A percentile compares a stretch with the other conserved stretches of the same genome.
phyloP scores from a whole-genome alignment of 441 rosid species.

The Pelargonium cotyledonis region DNA sequence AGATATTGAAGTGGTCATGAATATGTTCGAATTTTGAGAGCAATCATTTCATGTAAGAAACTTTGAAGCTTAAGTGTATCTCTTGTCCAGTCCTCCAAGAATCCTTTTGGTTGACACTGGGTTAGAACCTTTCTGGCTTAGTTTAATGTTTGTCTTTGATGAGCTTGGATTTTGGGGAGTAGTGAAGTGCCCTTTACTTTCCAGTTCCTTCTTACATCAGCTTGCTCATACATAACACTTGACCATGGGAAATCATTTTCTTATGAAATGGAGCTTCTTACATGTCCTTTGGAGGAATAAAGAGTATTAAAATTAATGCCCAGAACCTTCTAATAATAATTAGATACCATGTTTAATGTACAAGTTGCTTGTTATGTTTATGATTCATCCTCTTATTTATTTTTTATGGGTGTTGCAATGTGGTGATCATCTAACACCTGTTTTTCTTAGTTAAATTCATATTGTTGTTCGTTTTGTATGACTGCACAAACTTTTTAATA shows the following conservation, averaged over 20 bases:
- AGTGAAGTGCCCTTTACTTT: too few species aligned
- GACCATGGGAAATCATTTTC: not conserved
- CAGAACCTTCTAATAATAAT: constrained; percentile 4
- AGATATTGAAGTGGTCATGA: too few species aligned
- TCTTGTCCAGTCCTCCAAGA: too few species aligned
- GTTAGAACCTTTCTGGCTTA: too few species aligned
- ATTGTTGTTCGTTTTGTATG: not conserved
- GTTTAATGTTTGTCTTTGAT: too few species aligned
- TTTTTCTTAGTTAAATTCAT: not conserved
- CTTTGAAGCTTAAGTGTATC: too few species aligned
- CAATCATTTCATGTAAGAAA: too few species aligned
- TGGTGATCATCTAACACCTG: not conserved
- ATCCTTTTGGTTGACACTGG: too few species aligned
- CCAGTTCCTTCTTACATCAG: too few species aligned
- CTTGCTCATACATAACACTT: too few species aligned
- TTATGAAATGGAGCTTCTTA: not conserved
- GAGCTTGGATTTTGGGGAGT: too few species aligned
- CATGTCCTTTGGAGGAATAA: not conserved
- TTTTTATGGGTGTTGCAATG: not conserved
- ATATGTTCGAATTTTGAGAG: too few species aligned
- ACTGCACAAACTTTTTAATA: not conserved
- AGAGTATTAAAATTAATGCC: not conserved
- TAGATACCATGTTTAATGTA: not conserved
- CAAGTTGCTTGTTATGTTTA: not conserved
- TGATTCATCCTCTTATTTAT: not conserved